phyloP scores from a whole-genome alignment of 306 rosid species.

The Ziziphus jujuba region DNA sequence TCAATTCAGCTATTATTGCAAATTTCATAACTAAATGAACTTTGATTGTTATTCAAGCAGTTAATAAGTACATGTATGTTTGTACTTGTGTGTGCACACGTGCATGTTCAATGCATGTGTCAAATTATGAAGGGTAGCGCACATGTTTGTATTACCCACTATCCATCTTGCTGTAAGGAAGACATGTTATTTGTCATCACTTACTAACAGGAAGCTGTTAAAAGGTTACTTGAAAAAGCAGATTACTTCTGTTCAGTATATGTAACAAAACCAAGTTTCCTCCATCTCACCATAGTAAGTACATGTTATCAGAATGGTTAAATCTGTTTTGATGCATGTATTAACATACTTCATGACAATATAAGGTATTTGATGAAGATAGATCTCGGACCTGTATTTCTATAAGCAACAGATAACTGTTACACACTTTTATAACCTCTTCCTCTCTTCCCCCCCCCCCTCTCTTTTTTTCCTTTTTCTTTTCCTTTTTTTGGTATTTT shows the following conservation, averaged over 20 bases:
- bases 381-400: slow-evolving; percentile 1
- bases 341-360: not conserved
- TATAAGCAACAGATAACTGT: not conserved
- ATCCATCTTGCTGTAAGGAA: not conserved
- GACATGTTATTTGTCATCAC: not conserved
- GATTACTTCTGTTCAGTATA: not conserved
- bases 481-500: too few relatives aligned
- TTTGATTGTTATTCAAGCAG: slow-evolving; percentile 9
- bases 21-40: slow-evolving; percentile 1
- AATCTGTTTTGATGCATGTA: not conserved
- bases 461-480: too few relatives aligned
- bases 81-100: not conserved
- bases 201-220: not conserved
- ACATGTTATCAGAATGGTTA: too few relatives aligned
- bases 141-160: not conserved
- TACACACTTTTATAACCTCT: not conserved
- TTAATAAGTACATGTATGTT: not conserved
- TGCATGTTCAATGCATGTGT: not conserved
- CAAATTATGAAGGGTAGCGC: not conserved
- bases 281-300: not conserved
- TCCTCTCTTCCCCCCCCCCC: too few relatives aligned
- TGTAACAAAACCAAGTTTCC: not conserved
- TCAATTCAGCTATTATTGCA: slow-evolving; percentile 1
- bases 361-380: not conserved
- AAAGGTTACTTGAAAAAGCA: not conserved